Percentiles rank a stretch among this genome's conserved stretches.
These are phyloP conservation scores for Rhipidocladum racemiflorum DNA, from an alignment of 176 grass and related monocot genomes.

Conservation along the genomic window DNA sequence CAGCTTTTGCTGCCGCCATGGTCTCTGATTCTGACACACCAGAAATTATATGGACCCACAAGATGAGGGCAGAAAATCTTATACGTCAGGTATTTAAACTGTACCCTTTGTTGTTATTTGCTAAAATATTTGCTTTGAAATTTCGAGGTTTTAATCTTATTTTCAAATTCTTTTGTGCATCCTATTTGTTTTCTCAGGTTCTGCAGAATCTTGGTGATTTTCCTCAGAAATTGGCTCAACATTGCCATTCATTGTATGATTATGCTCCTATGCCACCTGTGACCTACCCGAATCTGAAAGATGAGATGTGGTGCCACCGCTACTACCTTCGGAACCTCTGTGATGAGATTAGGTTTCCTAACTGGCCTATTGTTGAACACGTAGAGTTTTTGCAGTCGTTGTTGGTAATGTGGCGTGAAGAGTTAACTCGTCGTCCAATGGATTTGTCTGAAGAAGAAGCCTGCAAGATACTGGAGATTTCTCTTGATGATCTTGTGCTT, in stretches of 20 bases:
- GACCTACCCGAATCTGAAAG: constrained; percentile 90
- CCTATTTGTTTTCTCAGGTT: constrained; percentile 61
- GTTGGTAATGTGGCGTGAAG: constrained; percentile 98
- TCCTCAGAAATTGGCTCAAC: constrained; percentile 91
- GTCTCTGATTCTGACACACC: constrained; percentile 98
- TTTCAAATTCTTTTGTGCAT: constrained; percentile 23
- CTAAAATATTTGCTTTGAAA: constrained; percentile 13
- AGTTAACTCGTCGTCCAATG: constrained; percentile 96
- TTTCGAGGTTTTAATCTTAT: constrained; percentile 19
- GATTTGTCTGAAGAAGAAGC: constrained; percentile 98
- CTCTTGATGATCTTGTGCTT: constrained; percentile 84
- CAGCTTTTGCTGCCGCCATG: constrained; percentile 84
- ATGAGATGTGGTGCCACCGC: constrained; percentile 99
- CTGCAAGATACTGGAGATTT: constrained; percentile 96
- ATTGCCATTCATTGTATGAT: constrained; percentile 97
- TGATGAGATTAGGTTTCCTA: constrained; percentile 98
- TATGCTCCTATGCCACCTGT: constrained; percentile 99
- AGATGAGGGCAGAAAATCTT: constrained; percentile 97
- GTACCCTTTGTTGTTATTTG: constrained; percentile 24
- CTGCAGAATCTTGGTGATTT: constrained; percentile 97
- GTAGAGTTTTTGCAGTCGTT: constrained; percentile 97
- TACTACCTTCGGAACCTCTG: constrained; percentile 96
- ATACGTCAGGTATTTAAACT: constrained; percentile 66
- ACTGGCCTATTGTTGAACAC: constrained; percentile 98
- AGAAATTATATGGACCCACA: constrained; percentile 99